A percentile compares a stretch with the other conserved stretches of the same genome.
phyloP scores from a whole-genome alignment of 257 asterid species.

The Scutellaria galericulata region DNA sequence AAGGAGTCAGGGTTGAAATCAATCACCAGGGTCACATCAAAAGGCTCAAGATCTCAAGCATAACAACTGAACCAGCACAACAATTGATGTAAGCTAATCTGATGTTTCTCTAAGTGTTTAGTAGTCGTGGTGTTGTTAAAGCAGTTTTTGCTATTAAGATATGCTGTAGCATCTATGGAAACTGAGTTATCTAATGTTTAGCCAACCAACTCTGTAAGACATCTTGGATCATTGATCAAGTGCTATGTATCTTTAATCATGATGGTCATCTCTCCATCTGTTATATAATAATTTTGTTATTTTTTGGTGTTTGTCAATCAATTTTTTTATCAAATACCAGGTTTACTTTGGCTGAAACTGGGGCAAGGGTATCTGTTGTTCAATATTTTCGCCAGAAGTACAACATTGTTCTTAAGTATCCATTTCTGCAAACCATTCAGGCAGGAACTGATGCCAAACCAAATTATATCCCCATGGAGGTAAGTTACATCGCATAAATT shows the following conservation, averaged over 20 bases:
- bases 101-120: not conserved
- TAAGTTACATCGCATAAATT: constrained; percentile 15
- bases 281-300: no score
- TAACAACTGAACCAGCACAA: constrained; percentile 44
- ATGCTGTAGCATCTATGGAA: no score
- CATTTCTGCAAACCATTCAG: constrained; percentile 66
- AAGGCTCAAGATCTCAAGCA: constrained; percentile 53
- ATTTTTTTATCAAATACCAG: constrained; percentile 37
- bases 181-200: no score
- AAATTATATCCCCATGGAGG: constrained; percentile 85
- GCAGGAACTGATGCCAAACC: constrained; percentile 69
- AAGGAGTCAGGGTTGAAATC: constrained; percentile 56
- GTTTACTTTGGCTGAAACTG: constrained; percentile 58
- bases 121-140: not conserved
- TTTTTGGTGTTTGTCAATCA: no score
- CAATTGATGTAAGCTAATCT: constrained; percentile 54
- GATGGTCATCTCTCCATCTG: no score
- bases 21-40: constrained; percentile 37
- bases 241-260: no score
- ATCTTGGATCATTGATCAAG: no score
- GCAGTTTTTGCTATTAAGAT: no score
- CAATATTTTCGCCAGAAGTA: constrained; percentile 60
- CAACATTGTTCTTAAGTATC: constrained; percentile 39
- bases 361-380: constrained; percentile 43
- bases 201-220: no score